Evolutionary conservation across 371 early-diverging fungal species (phyloP).

Genomic region (Mortierella sp.): DNA sequence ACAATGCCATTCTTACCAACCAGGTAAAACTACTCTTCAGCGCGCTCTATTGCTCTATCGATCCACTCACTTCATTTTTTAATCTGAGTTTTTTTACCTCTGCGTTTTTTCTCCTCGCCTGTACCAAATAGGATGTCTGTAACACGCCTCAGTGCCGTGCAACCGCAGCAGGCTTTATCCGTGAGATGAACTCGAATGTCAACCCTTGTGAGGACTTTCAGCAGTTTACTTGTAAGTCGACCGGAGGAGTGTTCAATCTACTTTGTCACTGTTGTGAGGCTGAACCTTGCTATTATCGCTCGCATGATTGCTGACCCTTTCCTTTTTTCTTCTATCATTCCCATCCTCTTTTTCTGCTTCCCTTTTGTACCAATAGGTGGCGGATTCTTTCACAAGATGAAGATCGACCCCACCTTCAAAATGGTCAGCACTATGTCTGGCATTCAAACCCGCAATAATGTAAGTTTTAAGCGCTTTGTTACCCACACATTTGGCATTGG

Average conservation of each 20-base stretch:
- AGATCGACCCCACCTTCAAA: background rate
- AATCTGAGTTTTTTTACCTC: no score
- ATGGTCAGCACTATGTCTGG: background rate
- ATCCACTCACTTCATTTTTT: background rate
- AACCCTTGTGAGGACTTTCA: slow-evolving; percentile 68
- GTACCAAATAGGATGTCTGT: slow-evolving; percentile 58
- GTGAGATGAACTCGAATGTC: slow-evolving; percentile 57
- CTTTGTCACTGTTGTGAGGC: no score
- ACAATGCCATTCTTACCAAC: background rate
- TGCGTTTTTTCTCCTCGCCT: background rate
- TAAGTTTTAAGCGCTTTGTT: background rate
- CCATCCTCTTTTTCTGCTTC: background rate
- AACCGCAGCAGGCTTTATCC: slow-evolving; percentile 64
- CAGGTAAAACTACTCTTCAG: background rate
- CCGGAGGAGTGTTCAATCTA: no score
- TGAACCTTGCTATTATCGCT: background rate
- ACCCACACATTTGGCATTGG: background rate
- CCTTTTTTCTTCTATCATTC: background rate
- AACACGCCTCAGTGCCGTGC: slow-evolving; percentile 64
- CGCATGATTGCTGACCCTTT: background rate
- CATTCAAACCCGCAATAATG: background rate
- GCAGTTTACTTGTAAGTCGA: slow-evolving; percentile 62
- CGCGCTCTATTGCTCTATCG: background rate
- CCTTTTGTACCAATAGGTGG: background rate
- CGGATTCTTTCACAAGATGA: background rate